Evolutionary conservation across 495 filamentous ascomycete genomes (phyloP).

Genomic region (Hypomontagnella monticulosa): DNA sequence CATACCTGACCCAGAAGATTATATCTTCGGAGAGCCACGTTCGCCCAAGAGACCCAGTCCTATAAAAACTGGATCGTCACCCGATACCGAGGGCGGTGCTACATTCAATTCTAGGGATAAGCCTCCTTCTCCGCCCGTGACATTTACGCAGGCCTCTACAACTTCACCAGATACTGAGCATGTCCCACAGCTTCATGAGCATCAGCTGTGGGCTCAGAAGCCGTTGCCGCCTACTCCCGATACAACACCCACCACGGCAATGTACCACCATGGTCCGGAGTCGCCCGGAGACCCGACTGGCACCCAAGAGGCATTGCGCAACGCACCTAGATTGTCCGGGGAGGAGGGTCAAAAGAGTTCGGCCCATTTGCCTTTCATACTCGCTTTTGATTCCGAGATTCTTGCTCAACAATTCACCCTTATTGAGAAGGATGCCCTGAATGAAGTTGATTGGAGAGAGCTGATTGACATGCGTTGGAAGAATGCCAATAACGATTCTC

Average conservation of each 20-base stretch:
- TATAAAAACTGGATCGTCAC: slow-evolving; percentile 43
- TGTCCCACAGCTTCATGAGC: slow-evolving; percentile 49
- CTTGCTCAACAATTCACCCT: slow-evolving; percentile 95
- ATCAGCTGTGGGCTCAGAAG: slow-evolving; percentile 57
- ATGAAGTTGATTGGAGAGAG: slow-evolving; percentile 98
- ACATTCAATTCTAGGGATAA: slow-evolving; percentile 48
- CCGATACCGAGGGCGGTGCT: slow-evolving; percentile 38
- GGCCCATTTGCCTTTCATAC: slow-evolving; percentile 86
- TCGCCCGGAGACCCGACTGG: slow-evolving; percentile 51
- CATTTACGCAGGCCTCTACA: slow-evolving; percentile 68
- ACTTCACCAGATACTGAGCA: slow-evolving; percentile 52
- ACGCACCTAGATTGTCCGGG: slow-evolving; percentile 48
- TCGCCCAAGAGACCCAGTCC: slow-evolving; percentile 41
- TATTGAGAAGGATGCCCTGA: slow-evolving; percentile 94
- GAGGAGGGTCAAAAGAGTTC: slow-evolving; percentile 45
- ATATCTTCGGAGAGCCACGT: slow-evolving; percentile 42
- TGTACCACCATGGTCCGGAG: slow-evolving; percentile 36
- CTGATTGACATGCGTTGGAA: slow-evolving; percentile 94
- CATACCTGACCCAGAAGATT: slow-evolving; percentile 62
- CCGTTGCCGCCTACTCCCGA: slow-evolving; percentile 64
- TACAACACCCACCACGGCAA: slow-evolving; percentile 57
- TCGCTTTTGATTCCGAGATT: slow-evolving; percentile 88
- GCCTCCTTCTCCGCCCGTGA: slow-evolving; percentile 83
- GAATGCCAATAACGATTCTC: slow-evolving; percentile 69
- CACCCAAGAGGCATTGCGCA: slow-evolving; percentile 51